Conservation (phyloP, 192 early-diverging fungal species). For the Backusella tuberculispora region DNA sequence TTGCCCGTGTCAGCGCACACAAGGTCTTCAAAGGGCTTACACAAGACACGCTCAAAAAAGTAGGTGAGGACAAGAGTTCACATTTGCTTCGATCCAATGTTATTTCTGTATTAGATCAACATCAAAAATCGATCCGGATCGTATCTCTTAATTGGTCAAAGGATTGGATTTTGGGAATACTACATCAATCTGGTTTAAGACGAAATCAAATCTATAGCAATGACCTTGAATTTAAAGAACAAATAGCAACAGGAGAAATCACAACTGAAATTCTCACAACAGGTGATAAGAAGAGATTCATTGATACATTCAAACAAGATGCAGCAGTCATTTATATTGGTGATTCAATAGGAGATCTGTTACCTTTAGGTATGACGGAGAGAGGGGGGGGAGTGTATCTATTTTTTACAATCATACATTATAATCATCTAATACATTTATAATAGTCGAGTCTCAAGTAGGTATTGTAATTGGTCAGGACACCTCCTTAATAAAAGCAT, state of each 20-base stretch:
- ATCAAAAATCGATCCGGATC: slow-evolving; percentile 15
- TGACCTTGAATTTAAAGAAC: slow-evolving; percentile 14
- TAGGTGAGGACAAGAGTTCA: neutral
- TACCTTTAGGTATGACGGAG: slow-evolving; percentile 20
- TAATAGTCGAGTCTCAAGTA: slow-evolving; percentile 20
- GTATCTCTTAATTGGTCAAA: slow-evolving; percentile 36
- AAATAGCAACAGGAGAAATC: slow-evolving; percentile 24
- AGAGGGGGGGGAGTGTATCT: neutral
- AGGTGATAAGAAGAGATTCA: slow-evolving; percentile 12
- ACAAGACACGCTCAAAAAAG: neutral
- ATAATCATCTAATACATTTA: neutral
- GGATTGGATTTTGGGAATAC: slow-evolving; percentile 33
- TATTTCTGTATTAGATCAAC: neutral
- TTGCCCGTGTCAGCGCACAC: slow-evolving; percentile 2
- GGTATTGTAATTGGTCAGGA: slow-evolving; percentile 30
- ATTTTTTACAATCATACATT: neutral
- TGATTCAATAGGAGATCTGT: slow-evolving; percentile 25
- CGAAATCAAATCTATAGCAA: slow-evolving; percentile 16
- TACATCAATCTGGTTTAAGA: neutral
- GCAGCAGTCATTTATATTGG: slow-evolving; percentile 29
- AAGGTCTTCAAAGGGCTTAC: slow-evolving; percentile 16
- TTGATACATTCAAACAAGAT: neutral
- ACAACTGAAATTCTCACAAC: slow-evolving; percentile 19
- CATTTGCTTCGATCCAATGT: neutral
- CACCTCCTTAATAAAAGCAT: slow-evolving; percentile 10